A percentile compares a stretch with the other conserved stretches of the same genome.
phyloP scores from a whole-genome alignment of 2,329 filamentous ascomycete genomes.

The Aspergillus costaricaensis region DNA sequence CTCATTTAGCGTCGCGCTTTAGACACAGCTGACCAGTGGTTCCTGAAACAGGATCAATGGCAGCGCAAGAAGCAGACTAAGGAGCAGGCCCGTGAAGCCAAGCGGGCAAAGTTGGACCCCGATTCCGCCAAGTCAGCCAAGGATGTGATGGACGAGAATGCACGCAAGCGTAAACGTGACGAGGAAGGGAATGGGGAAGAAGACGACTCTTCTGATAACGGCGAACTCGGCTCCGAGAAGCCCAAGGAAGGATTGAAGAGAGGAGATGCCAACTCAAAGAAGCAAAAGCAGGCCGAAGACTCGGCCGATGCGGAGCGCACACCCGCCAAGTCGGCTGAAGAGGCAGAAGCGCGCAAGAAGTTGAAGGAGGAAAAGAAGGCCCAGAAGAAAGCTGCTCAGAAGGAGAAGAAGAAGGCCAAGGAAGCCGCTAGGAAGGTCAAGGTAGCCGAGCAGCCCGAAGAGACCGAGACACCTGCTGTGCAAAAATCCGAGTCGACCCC shows the following conservation, averaged over 20 bases:
- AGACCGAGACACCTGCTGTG: constrained; percentile 19
- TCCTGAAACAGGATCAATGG: constrained; percentile 76
- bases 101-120: constrained; percentile 86
- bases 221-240: constrained; percentile 46
- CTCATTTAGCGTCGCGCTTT: constrained; percentile 18
- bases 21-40: constrained; percentile 19
- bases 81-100: constrained; percentile 77
- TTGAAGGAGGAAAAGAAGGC: constrained; percentile 42
- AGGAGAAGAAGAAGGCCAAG: constrained; percentile 53
- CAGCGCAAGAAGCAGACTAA: constrained; percentile 94
- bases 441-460: constrained; percentile 35
- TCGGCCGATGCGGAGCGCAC: constrained; percentile 27
- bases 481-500: constrained; percentile 27
- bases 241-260: constrained; percentile 66
- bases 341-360: constrained; percentile 40
- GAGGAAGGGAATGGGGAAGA: constrained; percentile 53
- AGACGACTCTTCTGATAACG: constrained; percentile 43
- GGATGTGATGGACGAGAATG: constrained; percentile 87
- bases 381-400: constrained; percentile 53
- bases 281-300: constrained; percentile 55
- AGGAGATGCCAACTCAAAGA: constrained; percentile 47
- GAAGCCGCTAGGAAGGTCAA: constrained; percentile 37
- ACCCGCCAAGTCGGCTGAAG: constrained; percentile 30
- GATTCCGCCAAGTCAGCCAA: constrained; percentile 88
- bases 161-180: constrained; percentile 74